Base-by-base conservation (phyloP, 805 yeast genomes). In the Scheffersomyces amazonensis region DNA sequence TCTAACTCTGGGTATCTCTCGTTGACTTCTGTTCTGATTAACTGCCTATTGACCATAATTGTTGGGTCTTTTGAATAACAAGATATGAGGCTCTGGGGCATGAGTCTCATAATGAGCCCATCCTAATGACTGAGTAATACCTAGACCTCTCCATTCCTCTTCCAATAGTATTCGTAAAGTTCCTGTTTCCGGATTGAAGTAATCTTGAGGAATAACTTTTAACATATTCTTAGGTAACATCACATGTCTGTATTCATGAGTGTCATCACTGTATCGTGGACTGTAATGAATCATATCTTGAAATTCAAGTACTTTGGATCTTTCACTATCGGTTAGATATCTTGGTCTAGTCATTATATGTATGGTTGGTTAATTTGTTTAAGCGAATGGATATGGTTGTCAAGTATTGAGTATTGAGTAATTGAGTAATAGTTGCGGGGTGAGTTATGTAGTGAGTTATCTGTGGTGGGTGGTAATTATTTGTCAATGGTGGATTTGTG, bases 61-160 rank as follows among this genome's bases (percentile, higher is more conserved):
- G 31, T 77, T 68, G 15, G 86, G 78, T 54, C 90, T 75, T 64
- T 71, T 74, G 53, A 93, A 93, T 43, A 93, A 71, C 44, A 93
- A 69, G 43, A 93, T 93, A 58, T 93, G 99, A 18, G 99, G 99
- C 63, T 93, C 99, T 31, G 99, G 99, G 1, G 98, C 75, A 60
- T 93, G 99, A 30, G 96, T 90, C 55, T 93, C 99, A 57, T 91
- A 93, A 62, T 93, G 99, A 38, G 76, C 93, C 99, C 99, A 93
- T 1, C 99, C 99, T 43, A 93, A 70, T 25, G 96, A 86, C 62
- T 93, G 99, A 5, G 98, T 93, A 53, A 93, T 89, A 2, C 99
- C 99, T 35, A 93, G 69, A 1, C 97, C 98, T 61, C 99, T 76
- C 99, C 99, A 93, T 64, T 93, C 99, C 49, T 93, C 98, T 61